These are phyloP conservation scores for Plasmodium coatneyi DNA, from an alignment of 169 alveolate genomes.

Conservation along the genomic window DNA sequence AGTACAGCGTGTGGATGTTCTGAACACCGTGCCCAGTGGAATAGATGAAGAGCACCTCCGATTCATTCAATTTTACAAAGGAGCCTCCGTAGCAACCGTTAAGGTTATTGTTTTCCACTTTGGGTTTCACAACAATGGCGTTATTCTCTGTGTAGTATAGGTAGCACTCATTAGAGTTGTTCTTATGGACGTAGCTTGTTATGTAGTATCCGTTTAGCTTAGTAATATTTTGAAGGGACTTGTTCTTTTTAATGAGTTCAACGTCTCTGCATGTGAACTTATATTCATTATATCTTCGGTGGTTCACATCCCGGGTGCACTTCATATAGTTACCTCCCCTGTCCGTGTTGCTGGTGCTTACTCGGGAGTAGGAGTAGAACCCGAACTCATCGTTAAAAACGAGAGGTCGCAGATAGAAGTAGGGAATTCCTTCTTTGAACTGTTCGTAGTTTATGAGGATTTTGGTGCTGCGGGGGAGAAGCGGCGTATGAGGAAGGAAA, in stretches of 20 bases:
- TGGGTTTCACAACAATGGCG: slow-evolving; percentile 10
- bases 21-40: slow-evolving; percentile 1
- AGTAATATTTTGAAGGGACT: background rate
- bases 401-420: background rate
- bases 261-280: background rate
- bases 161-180: slow-evolving; percentile 4
- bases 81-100: slow-evolving; percentile 8
- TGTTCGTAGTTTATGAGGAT: background rate
- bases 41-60: background rate
- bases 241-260: background rate
- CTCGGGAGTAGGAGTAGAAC: background rate
- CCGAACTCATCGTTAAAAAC: background rate
- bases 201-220: slow-evolving; percentile 15
- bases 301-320: background rate
- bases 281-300: background rate
- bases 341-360: background rate
- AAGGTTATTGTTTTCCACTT: background rate
- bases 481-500: background rate
- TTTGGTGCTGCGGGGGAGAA: background rate
- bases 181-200: background rate
- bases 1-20: background rate
- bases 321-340: background rate
- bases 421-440: background rate
- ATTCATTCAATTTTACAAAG: slow-evolving; percentile 4
- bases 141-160: slow-evolving; percentile 12